Percentiles rank a stretch among this genome's conserved stretches.
phyloP scores from a whole-genome alignment of 139 green algal genomes.

The Coelastrella sp. region DNA sequence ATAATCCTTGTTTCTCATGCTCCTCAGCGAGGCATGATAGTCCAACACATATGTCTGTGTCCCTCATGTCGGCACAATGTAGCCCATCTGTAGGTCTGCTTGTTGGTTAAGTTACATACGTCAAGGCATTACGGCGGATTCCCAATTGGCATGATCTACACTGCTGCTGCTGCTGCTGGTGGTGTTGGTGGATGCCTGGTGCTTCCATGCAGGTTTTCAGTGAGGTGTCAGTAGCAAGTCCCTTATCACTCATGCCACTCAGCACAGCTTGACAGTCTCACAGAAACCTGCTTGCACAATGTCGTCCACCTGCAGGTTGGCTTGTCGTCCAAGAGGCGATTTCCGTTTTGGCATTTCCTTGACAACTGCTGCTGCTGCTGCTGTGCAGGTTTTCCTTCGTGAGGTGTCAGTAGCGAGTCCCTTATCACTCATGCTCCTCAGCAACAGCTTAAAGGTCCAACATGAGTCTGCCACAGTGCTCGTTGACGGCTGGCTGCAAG shows the following conservation, averaged over 20 bases:
- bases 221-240: slow-evolving; percentile 86
- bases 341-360: neutral
- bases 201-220: slow-evolving; percentile 88
- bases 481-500: slow-evolving; percentile 82
- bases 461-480: slow-evolving; percentile 77
- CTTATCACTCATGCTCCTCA: slow-evolving; percentile 91
- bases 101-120: too few species aligned
- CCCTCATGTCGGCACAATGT: too few species aligned
- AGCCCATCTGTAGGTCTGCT: too few species aligned
- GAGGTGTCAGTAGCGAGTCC: slow-evolving; percentile 88
- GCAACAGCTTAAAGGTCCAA: slow-evolving; percentile 72
- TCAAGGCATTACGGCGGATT: too few species aligned
- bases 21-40: slow-evolving; percentile 86
- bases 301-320: too few species aligned
- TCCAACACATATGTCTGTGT: slow-evolving; percentile 83
- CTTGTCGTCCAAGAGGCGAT: too few species aligned
- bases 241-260: slow-evolving; percentile 91
- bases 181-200: too few species aligned
- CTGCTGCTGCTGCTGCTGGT: slow-evolving; percentile 4
- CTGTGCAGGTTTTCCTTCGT: slow-evolving; percentile 84
- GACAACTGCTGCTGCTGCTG: slow-evolving; percentile 6
- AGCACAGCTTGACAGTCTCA: slow-evolving; percentile 72
- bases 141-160: neutral
- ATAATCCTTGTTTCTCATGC: slow-evolving; percentile 83
- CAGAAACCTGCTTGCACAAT: slow-evolving; percentile 76